Evolutionary conservation across 1,139 yeast species (phyloP).

Genomic region (Taiozyma sp.): DNA sequence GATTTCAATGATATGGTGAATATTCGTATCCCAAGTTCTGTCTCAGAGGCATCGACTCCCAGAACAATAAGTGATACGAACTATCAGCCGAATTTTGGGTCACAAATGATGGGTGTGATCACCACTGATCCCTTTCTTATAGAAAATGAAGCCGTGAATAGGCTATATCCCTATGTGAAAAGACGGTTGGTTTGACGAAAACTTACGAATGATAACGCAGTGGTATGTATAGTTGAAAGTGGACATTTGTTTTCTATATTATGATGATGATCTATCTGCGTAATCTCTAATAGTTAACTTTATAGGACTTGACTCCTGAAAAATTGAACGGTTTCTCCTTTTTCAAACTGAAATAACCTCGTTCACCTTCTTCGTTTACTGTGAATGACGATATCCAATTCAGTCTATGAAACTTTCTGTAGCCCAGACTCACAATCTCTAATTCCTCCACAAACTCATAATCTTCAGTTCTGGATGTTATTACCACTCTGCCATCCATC

Average conservation of each 20-base stretch:
- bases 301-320: slow-evolving; percentile 52
- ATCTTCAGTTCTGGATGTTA: slow-evolving; percentile 60
- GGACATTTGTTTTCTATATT: background rate
- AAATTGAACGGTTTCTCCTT: slow-evolving; percentile 79
- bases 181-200: background rate
- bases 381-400: slow-evolving; percentile 63
- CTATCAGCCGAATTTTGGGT: background rate
- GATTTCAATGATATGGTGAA: background rate
- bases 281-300: slow-evolving; percentile 8
- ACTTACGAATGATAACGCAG: background rate
- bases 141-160: background rate
- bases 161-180: background rate
- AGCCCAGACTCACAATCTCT: slow-evolving; percentile 52
- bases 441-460: slow-evolving; percentile 63
- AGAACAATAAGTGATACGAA: background rate
- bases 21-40: background rate
- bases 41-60: background rate
- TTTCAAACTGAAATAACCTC: slow-evolving; percentile 48
- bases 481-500: slow-evolving; percentile 50
- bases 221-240: background rate
- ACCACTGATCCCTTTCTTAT: background rate
- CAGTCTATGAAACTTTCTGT: slow-evolving; percentile 56
- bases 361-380: slow-evolving; percentile 51
- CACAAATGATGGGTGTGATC: background rate
- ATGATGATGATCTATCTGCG: background rate